These are phyloP conservation scores for Leptomonas seymouri DNA, from an alignment of 208 protist species.

Conservation along the genomic window DNA sequence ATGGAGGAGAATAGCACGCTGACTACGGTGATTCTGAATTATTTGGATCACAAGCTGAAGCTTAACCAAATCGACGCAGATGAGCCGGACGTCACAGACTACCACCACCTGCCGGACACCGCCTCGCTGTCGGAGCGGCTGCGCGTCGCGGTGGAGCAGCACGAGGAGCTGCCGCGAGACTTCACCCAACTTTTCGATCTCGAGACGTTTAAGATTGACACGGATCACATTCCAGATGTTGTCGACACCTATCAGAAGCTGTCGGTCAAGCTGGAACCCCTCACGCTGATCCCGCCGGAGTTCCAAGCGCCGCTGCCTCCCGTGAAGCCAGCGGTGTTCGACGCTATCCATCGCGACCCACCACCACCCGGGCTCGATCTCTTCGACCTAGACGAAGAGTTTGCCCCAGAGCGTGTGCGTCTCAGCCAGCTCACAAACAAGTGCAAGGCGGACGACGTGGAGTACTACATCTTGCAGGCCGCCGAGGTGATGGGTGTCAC, in stretches of 20 bases:
- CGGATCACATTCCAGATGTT: slow-evolving; percentile 92
- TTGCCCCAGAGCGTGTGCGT: slow-evolving; percentile 94
- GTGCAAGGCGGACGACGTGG: slow-evolving; percentile 93
- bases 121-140: slow-evolving; percentile 91
- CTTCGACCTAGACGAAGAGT: slow-evolving; percentile 97
- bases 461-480: slow-evolving; percentile 94
- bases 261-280: slow-evolving; percentile 93
- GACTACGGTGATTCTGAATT: slow-evolving; percentile 86
- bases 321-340: slow-evolving; percentile 94
- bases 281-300: slow-evolving; percentile 96
- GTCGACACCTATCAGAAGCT: slow-evolving; percentile 92
- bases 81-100: slow-evolving; percentile 95
- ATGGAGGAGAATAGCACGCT: slow-evolving; percentile 95
- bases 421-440: slow-evolving; percentile 97
- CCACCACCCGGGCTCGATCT: slow-evolving; percentile 93
- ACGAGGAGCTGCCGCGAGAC: slow-evolving; percentile 95
- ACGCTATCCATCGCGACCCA: slow-evolving; percentile 93
- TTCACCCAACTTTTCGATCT: slow-evolving; percentile 95
- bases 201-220: slow-evolving; percentile 95
- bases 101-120: slow-evolving; percentile 95
- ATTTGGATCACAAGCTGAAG: slow-evolving; percentile 81
- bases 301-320: slow-evolving; percentile 96
- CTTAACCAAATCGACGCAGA: slow-evolving; percentile 96
- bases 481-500: slow-evolving; percentile 95
- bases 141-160: slow-evolving; percentile 95